Conservation (phyloP, 2,329 filamentous ascomycete genomes). For the Acrocalymma vagum region DNA sequence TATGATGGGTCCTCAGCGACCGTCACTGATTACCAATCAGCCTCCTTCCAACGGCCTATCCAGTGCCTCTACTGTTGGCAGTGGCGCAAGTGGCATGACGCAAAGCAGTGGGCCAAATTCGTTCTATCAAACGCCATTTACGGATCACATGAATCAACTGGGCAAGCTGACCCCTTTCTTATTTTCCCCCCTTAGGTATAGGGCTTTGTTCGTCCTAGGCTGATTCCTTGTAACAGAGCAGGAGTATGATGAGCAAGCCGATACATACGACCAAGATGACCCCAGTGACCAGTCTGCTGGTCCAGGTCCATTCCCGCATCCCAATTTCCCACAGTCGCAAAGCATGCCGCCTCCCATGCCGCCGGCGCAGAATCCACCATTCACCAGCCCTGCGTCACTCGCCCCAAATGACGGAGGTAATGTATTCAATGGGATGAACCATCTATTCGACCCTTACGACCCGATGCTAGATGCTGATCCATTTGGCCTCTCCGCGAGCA, state of each 20-base stretch:
- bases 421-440: constrained; percentile 56
- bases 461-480: constrained; percentile 92
- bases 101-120: constrained; percentile 53
- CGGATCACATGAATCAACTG: constrained; percentile 94
- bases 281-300: constrained; percentile 71
- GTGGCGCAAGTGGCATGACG: constrained; percentile 44
- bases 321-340: constrained; percentile 60
- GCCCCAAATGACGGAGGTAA: constrained; percentile 42
- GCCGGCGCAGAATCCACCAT: constrained; percentile 45
- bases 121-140: constrained; percentile 88
- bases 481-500: constrained; percentile 90
- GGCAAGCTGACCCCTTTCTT: constrained; percentile 76
- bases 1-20: constrained; percentile 50
- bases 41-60: constrained; percentile 45
- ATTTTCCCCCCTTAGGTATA: constrained; percentile 55
- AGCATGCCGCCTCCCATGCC: constrained; percentile 49
- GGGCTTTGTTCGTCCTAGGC: constrained; percentile 73
- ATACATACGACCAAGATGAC: constrained; percentile 86
- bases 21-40: constrained; percentile 47
- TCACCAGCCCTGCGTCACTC: constrained; percentile 41
- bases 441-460: constrained; percentile 76
- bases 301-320: constrained; percentile 69
- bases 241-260: constrained; percentile 91
- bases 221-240: constrained; percentile 82
- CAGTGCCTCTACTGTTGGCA: constrained; percentile 46